Base-by-base conservation (phyloP, 2,329 filamentous ascomycete genomes). In the Plectosphaerella sp. region DNA sequence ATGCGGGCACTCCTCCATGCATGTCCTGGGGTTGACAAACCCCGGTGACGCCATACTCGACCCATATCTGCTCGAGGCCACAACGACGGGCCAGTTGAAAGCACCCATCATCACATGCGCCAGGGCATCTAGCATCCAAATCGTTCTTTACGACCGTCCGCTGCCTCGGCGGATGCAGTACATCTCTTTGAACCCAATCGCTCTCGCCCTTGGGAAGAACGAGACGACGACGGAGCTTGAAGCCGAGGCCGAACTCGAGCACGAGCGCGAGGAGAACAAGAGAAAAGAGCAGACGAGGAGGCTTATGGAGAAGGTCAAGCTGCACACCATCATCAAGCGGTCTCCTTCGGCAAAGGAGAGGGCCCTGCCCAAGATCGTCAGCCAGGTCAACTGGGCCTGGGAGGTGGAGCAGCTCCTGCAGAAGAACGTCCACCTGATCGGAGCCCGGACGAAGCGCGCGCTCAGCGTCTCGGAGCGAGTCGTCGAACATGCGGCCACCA, bases 321-420 rank as follows among this genome's bases (percentile, higher is more conserved):
- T 91, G 57, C 95, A 99, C 67, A 93, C 88, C 2, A 91, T 99
- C 5, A 76, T 89, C 50, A 85, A 85, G 58, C 89, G 89, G 63
- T 73, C 82, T 3, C 83, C 86, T 3, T 94, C 93, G 1, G 82
- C 86, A 54, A 93, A 96, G 62, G 94, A 99, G 67, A 80, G 84
- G 56, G 87, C 89, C 1, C 75, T 99, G 28, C 80, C 87, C 5
- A 84, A 83, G 52, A 92, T 97, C 53, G 82, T 97, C 59, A 91
- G 92, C 61, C 93, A 97, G 71, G 88, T 97, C 66, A 99, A 99
- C 64, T 99, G 94, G 78, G 91, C 92, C 0, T 91, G 87, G 74
- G 95, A 99, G 68, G 78, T 99, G 52, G 87, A 94, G 56, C 80
- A 85, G 59, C 76, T 96, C 39, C 76, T 99, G 59, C 91, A 96